phyloP scores from a whole-genome alignment of 129 eudicot species.

The Silybum marianum region DNA sequence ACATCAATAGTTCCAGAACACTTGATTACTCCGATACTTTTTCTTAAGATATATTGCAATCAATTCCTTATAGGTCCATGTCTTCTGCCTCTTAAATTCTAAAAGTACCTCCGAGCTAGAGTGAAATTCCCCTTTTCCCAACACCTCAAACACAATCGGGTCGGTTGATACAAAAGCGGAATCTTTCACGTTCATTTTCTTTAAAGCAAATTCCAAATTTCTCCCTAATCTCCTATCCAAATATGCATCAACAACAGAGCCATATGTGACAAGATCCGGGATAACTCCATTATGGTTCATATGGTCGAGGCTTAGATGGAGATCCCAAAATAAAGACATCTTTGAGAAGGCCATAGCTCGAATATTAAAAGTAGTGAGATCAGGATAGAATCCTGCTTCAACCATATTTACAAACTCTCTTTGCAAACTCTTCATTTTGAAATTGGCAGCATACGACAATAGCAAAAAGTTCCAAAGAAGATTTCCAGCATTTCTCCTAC shows the following conservation, averaged over 20 bases:
- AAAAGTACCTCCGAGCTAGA: conserved; percentile 59
- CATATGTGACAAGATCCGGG: conserved; percentile 94
- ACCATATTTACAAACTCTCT: conserved; percentile 82
- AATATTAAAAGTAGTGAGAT: conserved; percentile 80
- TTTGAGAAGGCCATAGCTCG: conserved; percentile 82
- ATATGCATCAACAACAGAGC: conserved; percentile 90
- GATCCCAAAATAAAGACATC: conserved; percentile 93
- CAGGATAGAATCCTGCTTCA: conserved; percentile 81
- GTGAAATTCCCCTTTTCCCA: conserved; percentile 96
- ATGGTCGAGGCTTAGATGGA: conserved; percentile 82
- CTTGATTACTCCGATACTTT: conserved; percentile 64
- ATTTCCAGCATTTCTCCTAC: conserved; percentile 79
- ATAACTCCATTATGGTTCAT: conserved; percentile 65
- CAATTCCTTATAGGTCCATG: conserved; percentile 67
- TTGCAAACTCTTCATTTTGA: conserved; percentile 95
- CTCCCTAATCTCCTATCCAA: conserved; percentile 73
- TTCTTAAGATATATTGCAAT: conserved; percentile 63
- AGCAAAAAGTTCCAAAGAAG: conserved; percentile 87
- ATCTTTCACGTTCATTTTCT: conserved; percentile 57
- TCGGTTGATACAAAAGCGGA: conserved; percentile 54
- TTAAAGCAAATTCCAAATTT: conserved; percentile 72
- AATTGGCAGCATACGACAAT: conserved; percentile 76
- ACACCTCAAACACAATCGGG: conserved; percentile 67
- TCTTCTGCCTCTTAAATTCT: conserved; percentile 52
- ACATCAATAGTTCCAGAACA: conserved; percentile 84